A percentile compares a stretch with the other conserved stretches of the same genome.
Evolutionary conservation across 768 basidiomycete species (phyloP).

Genomic region (Tylopilus felleus): DNA sequence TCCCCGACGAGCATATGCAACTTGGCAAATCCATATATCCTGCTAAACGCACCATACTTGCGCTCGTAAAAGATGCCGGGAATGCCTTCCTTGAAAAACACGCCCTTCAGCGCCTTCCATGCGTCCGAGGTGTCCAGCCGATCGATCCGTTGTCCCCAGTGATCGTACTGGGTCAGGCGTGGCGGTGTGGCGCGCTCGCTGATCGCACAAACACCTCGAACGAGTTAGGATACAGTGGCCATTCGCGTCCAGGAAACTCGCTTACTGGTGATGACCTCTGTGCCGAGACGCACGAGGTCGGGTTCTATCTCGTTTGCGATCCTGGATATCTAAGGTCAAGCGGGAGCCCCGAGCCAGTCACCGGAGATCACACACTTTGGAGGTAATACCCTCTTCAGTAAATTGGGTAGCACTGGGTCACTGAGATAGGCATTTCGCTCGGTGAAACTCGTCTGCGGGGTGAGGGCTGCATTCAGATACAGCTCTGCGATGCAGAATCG

Average conservation of each 20-base stretch:
- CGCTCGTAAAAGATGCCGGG: slow-evolving; percentile 69
- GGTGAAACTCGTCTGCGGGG: slow-evolving; percentile 44
- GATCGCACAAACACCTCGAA: slow-evolving; percentile 52
- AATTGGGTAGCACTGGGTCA: slow-evolving; percentile 58
- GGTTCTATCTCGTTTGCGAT: slow-evolving; percentile 47
- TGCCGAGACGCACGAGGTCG: slow-evolving; percentile 59
- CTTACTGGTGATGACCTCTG: slow-evolving; percentile 51
- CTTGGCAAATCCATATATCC: slow-evolving; percentile 66
- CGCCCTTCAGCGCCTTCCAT: slow-evolving; percentile 64
- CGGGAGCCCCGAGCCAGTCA: not conserved
- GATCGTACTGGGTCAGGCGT: slow-evolving; percentile 63
- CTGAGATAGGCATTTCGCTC: slow-evolving; percentile 59
- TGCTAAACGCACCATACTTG: slow-evolving; percentile 55
- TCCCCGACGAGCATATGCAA: slow-evolving; percentile 59
- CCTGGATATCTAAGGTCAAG: slow-evolving; percentile 28
- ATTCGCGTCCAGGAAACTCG: not conserved
- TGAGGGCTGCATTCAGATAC: not conserved
- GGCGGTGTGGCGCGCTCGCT: slow-evolving; percentile 44
- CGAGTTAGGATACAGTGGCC: not conserved
- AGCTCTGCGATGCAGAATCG: not conserved
- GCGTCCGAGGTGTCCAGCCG: slow-evolving; percentile 66
- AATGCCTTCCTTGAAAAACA: slow-evolving; percentile 63
- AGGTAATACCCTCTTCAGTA: slow-evolving; percentile 59
- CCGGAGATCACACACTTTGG: slow-evolving; percentile 30
- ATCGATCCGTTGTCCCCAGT: slow-evolving; percentile 69